Evolutionary conservation across 2,329 filamentous ascomycete genomes (phyloP), one percentile per base, ranked within the genome.

Genomic region (Fusarium sp.): DNA sequence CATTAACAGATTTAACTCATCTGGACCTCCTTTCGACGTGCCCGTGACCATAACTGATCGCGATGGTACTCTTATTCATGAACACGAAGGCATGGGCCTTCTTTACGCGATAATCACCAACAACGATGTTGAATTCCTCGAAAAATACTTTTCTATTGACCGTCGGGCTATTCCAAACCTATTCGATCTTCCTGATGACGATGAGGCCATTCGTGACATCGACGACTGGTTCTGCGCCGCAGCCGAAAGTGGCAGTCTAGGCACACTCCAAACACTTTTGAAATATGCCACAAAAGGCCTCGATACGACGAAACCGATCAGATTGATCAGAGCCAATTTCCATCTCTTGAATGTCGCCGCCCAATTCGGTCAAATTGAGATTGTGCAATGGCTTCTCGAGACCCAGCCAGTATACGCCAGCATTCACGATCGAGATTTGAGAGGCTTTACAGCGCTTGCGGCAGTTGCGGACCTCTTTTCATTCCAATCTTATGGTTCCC

Each of bases 351-450:
- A 39, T 38, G 4, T 15, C 0, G 56, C 56, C 0, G 56, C 56
- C 12, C 5, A 29, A 49, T 59, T 16, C 25, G 44, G 25, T 2
- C 44, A 18, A 7, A 31, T 42, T 10, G 16, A 56, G 21, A 33
- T 56, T 11, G 38, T 56, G 12, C 29, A 42, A 23, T 56, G 29
- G 38, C 27, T 56, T 8, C 52, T 56, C 16, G 52, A 56, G 7
- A 44, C 27, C 21, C 39, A 35, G 52, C 38, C 52, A 10, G 10
- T 41, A 2, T 56, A 44, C 18, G 38, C 27, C 29, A 23, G 29
- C 15, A 21, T 56, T 33, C 27, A 56, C n/a, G 27, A 41, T 33
- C 38, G 29, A 7, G 52, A 44, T 7, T 0, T 41, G 10, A 14
- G 9, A 25, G 25, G 58, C 9, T 31, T 25, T 33, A 59, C 56